phyloP scores from a whole-genome alignment of 495 filamentous ascomycete species.

The Entonaema liquescens region DNA sequence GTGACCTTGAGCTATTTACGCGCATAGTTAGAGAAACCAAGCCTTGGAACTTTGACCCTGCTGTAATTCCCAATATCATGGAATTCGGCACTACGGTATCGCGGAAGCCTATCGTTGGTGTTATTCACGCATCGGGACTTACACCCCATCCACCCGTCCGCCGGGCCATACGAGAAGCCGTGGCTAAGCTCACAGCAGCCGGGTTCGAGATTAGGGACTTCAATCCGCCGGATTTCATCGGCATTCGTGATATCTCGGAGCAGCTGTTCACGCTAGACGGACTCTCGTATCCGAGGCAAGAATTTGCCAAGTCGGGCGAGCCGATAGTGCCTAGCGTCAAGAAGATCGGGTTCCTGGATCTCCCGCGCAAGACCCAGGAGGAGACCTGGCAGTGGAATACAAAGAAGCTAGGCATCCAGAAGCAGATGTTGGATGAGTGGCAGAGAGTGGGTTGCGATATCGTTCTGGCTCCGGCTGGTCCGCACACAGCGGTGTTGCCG shows the following conservation, averaged over 20 bases:
- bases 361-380: constrained; percentile 45
- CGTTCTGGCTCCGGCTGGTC: constrained; percentile 45
- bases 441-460: constrained; percentile 44
- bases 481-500: constrained; percentile 44
- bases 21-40: constrained; percentile 34
- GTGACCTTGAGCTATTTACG: constrained; percentile 41
- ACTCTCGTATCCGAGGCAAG: constrained; percentile 44
- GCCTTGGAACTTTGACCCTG: constrained; percentile 43
- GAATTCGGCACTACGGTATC: background rate
- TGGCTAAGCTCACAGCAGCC: constrained; percentile 31
- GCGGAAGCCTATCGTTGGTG: constrained; percentile 53
- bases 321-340: constrained; percentile 43
- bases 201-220: constrained; percentile 36
- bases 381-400: constrained; percentile 47
- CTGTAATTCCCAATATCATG: constrained; percentile 40
- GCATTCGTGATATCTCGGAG: constrained; percentile 38
- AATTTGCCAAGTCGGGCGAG: constrained; percentile 45
- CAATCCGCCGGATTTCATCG: constrained; percentile 35
- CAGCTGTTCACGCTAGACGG: constrained; percentile 50
- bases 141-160: constrained; percentile 40
- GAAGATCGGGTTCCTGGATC: constrained; percentile 46
- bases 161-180: constrained; percentile 38
- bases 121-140: constrained; percentile 50
- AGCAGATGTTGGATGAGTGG: constrained; percentile 47
- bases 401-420: constrained; percentile 40